phyloP scores from a whole-genome alignment of 2,329 filamentous ascomycete species.

The Pseudopithomyces maydicus region DNA sequence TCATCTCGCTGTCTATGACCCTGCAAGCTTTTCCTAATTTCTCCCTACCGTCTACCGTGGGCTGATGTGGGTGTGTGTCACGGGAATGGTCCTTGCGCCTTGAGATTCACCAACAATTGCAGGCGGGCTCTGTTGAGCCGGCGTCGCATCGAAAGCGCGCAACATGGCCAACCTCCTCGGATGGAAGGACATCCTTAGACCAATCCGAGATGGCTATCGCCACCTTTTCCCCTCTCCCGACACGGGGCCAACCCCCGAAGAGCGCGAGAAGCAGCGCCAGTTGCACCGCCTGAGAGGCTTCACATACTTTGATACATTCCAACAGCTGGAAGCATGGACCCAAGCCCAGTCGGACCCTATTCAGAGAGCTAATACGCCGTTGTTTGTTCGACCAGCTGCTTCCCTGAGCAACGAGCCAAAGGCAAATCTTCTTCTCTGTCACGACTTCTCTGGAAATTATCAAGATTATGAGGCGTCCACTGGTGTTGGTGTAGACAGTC shows the following conservation, averaged over 20 bases:
- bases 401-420: conserved; percentile 9
- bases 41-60: not conserved
- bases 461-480: conserved; percentile 50
- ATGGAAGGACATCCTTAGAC: conserved; percentile 47
- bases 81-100: conserved; percentile 2
- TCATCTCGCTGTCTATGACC: not conserved
- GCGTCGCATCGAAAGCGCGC: not conserved
- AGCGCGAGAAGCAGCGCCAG: conserved; percentile 33
- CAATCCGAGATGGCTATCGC: conserved; percentile 46
- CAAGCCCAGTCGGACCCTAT: conserved; percentile 37
- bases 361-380: conserved; percentile 47
- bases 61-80: not conserved
- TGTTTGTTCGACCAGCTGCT: conserved; percentile 27
- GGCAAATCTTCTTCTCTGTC: conserved; percentile 41
- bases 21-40: not conserved
- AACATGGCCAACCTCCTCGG: conserved; percentile 31
- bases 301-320: conserved; percentile 49
- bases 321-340: conserved; percentile 44
- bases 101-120: not conserved
- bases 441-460: conserved; percentile 51
- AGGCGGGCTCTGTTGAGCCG: not conserved
- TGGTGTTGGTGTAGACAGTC: conserved; percentile 29
- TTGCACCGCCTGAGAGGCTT: conserved; percentile 46
- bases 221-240: conserved; percentile 43
- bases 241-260: conserved; percentile 40